phyloP scores from a whole-genome alignment of 2,329 filamentous ascomycete genomes.

The Monilinia fructicola region DNA sequence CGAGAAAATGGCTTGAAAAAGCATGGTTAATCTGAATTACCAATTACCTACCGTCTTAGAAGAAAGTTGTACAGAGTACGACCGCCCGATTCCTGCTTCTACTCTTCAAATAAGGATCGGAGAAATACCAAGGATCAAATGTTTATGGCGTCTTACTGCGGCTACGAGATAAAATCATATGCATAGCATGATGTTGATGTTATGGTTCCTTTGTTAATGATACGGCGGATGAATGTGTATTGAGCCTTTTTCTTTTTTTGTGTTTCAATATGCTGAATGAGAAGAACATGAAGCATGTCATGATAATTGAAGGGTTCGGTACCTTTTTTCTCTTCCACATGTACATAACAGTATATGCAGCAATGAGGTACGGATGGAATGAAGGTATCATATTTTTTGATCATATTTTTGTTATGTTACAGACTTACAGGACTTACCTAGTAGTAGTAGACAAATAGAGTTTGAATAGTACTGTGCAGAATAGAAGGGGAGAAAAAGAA shows the following conservation, averaged over 20 bases:
- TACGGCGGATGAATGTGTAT: background rate
- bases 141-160: conserved; percentile 20
- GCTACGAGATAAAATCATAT: conserved; percentile 10
- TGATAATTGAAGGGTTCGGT: background rate
- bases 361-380: no score
- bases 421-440: no score
- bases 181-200: background rate
- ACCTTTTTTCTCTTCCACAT: background rate
- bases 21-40: conserved; percentile 9
- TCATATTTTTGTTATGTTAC: background rate
- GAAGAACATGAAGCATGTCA: conserved; percentile 5
- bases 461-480: background rate
- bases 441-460: background rate
- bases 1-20: background rate
- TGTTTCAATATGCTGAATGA: background rate
- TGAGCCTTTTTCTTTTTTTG: background rate
- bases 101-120: background rate
- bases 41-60: conserved; percentile 12
- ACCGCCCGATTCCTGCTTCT: conserved; percentile 8
- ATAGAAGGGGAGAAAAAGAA: background rate
- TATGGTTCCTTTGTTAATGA: background rate
- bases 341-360: background rate
- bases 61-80: conserved; percentile 17
- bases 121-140: background rate
- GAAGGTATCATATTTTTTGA: background rate